Base-by-base conservation (phyloP, 306 rosid genomes). In the Quercus ilex region DNA sequence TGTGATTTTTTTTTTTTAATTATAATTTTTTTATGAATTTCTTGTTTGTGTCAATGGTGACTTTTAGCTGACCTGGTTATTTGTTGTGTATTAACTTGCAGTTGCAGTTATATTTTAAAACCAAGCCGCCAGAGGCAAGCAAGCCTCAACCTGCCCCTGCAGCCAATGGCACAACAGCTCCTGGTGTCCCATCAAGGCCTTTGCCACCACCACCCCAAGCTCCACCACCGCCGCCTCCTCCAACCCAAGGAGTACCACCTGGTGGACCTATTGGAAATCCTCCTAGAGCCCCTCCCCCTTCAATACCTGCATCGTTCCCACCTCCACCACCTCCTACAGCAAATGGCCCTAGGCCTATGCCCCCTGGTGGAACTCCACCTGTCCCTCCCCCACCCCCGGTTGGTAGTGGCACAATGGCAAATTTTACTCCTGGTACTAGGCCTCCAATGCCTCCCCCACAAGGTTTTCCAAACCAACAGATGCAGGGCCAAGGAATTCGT, bases 71-170 rank as follows among this genome's bases (percentile, higher is more conserved):
- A 82, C 77, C 20, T 79, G 72, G 64, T 55, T 71, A 21, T 85
- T 18, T 18, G 9, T 76, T 68, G 77, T 72, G 17, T 83, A 21
- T 62, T 23, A 69, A 70, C 86, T 1, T 84, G 85, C 92, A 95
- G 99, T 83, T 95, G 87, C 99, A 95, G 76, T 88, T 95, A 85
- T 95, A 92, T 76, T 92, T 95, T 79, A 95, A 95, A 85, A 20
- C 86, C 41, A 95, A 95, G 87, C 98, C 99, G 35, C 94, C 86
- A 17, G 99, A 95, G 87, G 80, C 90, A 8, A 92, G 78, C 86
- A 92, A 92, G 80, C 96, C 96, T 35, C 99, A 84, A 82, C 85
- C 97, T 74, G 64, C 92, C 19, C 75, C 96, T 57, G 77, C 86
- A 38, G 84, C 88, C 75, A 91, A 94, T 80, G 97, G 95, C 73